Conservation (phyloP, 1,139 yeast species). For the Sugiyamaella sp. region DNA sequence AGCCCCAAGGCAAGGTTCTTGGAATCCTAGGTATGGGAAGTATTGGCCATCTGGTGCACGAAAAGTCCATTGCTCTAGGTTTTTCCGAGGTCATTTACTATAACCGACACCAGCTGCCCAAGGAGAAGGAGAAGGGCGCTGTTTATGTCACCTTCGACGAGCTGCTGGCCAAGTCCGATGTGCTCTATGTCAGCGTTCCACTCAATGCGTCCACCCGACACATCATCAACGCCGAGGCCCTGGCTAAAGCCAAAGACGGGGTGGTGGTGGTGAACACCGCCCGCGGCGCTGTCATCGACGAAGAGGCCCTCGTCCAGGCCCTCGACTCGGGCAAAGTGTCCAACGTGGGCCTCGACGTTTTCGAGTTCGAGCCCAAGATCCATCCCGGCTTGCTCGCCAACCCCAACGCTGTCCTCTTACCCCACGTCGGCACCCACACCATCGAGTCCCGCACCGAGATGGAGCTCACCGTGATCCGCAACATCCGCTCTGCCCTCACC, state of each 20-base stretch:
- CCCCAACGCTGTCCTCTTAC: slow-evolving; percentile 57
- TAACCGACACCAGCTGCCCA: slow-evolving; percentile 58
- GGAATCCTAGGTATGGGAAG: slow-evolving; percentile 86
- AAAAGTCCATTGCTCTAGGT: slow-evolving; percentile 65
- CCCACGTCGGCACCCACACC: slow-evolving; percentile 70
- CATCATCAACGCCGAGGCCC: slow-evolving; percentile 55
- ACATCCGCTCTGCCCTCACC: slow-evolving; percentile 48
- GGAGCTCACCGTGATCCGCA: slow-evolving; percentile 58
- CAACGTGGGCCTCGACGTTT: slow-evolving; percentile 64
- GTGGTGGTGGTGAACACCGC: slow-evolving; percentile 67
- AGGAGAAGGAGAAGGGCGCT: slow-evolving; percentile 57
- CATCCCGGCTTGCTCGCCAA: slow-evolving; percentile 42
- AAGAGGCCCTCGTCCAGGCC: slow-evolving; percentile 59
- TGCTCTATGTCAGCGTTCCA: slow-evolving; percentile 66
- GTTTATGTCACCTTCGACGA: slow-evolving; percentile 60
- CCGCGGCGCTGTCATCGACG: slow-evolving; percentile 75
- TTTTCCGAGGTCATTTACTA: slow-evolving; percentile 63
- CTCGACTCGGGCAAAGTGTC: slow-evolving; percentile 72
- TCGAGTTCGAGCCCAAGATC: slow-evolving; percentile 73
- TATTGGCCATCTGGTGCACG: slow-evolving; percentile 73
- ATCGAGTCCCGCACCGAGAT: slow-evolving; percentile 57
- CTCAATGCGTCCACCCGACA: slow-evolving; percentile 56
- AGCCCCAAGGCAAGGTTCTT: slow-evolving; percentile 64
- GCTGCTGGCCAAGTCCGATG: slow-evolving; percentile 57
- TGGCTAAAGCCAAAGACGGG: slow-evolving; percentile 66